Evolutionary conservation across 129 eudicot species (phyloP).

Genomic region (Flaveria bidentis): DNA sequence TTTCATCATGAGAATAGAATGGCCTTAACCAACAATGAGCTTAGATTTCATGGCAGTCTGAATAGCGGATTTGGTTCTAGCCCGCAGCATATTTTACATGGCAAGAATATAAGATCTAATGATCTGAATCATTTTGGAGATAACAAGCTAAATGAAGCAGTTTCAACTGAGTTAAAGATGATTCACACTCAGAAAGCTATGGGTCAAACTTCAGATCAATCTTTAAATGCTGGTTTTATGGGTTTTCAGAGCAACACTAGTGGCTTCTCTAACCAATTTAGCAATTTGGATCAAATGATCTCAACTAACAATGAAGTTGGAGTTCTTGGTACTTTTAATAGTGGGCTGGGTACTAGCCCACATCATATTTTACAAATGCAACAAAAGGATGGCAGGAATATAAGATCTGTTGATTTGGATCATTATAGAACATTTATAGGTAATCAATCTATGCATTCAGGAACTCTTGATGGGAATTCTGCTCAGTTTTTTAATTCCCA

Average conservation of each 20-base stretch:
- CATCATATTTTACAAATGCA: slow-evolving; percentile 32
- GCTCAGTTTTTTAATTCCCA: slow-evolving; percentile 23
- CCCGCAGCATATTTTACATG: slow-evolving; percentile 28
- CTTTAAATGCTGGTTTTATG: slow-evolving; percentile 22
- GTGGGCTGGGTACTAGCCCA: slow-evolving; percentile 34
- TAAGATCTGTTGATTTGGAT: slow-evolving; percentile 15
- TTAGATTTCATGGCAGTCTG: slow-evolving; percentile 26
- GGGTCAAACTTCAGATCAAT: slow-evolving; percentile 32
- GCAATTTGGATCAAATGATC: slow-evolving; percentile 24
- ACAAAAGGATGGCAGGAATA: slow-evolving; percentile 28
- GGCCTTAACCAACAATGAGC: slow-evolving; percentile 28
- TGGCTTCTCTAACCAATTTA: slow-evolving; percentile 27
- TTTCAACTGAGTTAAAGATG: slow-evolving; percentile 30
- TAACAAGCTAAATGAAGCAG: slow-evolving; percentile 40
- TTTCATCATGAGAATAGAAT: slow-evolving; percentile 13
- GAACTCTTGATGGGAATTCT: slow-evolving; percentile 34
- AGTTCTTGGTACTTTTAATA: slow-evolving; percentile 23
- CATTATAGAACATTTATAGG: slow-evolving; percentile 27
- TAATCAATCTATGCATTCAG: slow-evolving; percentile 33
- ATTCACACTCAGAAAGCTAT: slow-evolving; percentile 37
- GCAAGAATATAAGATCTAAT: slow-evolving; percentile 7
- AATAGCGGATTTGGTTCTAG: slow-evolving; percentile 28
- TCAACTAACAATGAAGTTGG: slow-evolving; percentile 36
- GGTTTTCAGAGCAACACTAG: slow-evolving; percentile 35
- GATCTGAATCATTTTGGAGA: slow-evolving; percentile 28